Conservation (phyloP, 768 basidiomycete species). For the Hypsizygus marmoreus region DNA sequence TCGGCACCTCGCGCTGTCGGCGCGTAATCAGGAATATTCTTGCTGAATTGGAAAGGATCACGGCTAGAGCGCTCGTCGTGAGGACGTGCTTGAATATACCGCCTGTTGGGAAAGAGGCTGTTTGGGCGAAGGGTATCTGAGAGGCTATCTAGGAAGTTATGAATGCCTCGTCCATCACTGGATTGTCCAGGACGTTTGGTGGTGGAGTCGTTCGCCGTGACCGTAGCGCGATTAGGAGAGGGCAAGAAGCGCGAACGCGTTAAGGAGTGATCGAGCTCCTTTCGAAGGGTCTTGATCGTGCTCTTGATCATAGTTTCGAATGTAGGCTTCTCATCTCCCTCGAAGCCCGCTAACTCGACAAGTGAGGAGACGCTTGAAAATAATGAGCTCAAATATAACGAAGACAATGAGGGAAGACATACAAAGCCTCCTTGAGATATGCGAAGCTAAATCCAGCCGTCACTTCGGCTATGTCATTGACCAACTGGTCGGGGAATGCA, state of each 20-base stretch:
- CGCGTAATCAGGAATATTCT: no score
- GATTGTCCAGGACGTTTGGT: constrained; percentile 1
- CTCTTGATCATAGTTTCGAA: constrained; percentile 55
- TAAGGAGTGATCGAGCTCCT: constrained; percentile 60
- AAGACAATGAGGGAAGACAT: constrained; percentile 29
- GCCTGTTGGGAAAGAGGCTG: no score
- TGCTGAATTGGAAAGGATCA: no score
- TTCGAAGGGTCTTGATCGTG: constrained; percentile 63
- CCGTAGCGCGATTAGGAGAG: no score
- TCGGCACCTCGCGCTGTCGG: no score
- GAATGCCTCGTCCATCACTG: constrained; percentile 18
- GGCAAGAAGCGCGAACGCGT: no score
- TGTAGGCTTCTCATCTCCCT: constrained; percentile 46
- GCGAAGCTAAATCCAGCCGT: constrained; percentile 82
- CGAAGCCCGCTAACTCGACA: constrained; percentile 59
- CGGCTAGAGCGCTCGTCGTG: constrained; percentile 17
- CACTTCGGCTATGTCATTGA: constrained; percentile 55
- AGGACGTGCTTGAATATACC: neutral
- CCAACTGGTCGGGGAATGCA: constrained; percentile 66
- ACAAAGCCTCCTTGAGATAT: constrained; percentile 91
- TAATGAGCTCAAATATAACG: neutral
- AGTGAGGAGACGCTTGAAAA: constrained; percentile 66
- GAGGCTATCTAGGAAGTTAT: constrained; percentile 13
- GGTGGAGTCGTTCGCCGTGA: neutral
- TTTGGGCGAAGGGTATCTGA: constrained; percentile 4